phyloP scores from a whole-genome alignment of 148 eudicot species.

The Fagopyrum esculentum region DNA sequence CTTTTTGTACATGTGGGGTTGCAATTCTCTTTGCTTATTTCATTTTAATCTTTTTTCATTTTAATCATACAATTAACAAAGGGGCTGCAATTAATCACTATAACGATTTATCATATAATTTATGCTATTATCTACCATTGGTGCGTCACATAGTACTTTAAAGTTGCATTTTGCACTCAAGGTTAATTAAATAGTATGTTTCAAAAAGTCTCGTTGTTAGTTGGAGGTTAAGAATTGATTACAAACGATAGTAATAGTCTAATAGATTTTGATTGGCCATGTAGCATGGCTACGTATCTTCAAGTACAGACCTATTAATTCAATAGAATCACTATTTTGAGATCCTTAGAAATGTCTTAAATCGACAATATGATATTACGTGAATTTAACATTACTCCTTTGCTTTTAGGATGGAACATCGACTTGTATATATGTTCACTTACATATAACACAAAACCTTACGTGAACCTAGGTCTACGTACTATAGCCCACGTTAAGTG shows the following conservation, averaged over 20 bases:
- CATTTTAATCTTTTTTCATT: neutral
- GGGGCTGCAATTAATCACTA: conserved; percentile 3
- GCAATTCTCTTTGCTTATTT: neutral
- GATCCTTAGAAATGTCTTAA: no score
- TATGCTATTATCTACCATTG: neutral
- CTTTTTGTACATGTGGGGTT: neutral
- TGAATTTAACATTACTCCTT: no score
- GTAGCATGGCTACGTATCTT: no score
- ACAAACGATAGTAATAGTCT: neutral
- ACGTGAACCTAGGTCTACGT: no score
- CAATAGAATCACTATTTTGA: no score
- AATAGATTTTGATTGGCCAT: no score
- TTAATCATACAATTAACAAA: neutral
- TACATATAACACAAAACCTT: no score
- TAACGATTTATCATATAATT: neutral
- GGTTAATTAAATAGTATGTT: neutral
- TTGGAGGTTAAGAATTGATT: conserved; percentile 1
- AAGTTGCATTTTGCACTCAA: neutral
- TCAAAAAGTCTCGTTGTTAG: neutral
- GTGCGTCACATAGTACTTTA: neutral
- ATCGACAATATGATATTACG: no score
- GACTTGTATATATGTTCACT: no score
- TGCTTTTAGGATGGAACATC: no score
- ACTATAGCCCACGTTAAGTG: no score
- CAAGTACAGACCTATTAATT: no score